phyloP scores from a whole-genome alignment of 176 grass and related monocot species.

The Rhipidocladum racemiflorum region DNA sequence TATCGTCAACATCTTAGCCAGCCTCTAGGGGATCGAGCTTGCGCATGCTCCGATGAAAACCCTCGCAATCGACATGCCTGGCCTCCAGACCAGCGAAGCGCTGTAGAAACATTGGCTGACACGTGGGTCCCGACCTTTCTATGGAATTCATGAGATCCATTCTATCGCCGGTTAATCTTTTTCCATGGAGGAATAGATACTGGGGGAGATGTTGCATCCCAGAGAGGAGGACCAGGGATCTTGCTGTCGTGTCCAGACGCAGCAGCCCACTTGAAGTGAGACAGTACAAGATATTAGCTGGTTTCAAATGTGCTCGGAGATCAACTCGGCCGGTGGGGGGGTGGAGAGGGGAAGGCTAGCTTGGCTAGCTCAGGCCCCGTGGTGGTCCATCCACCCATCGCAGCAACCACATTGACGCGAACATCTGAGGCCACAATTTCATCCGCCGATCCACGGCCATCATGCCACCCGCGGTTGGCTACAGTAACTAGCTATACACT shows the following conservation, averaged over 20 bases:
- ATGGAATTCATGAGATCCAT: neutral
- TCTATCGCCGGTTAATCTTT: neutral
- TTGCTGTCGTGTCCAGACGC: conserved; percentile 39
- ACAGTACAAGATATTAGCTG: conserved; percentile 38
- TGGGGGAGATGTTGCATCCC: neutral
- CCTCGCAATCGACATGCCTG: neutral
- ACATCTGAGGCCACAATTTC: conserved; percentile 41
- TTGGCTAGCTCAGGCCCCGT: neutral
- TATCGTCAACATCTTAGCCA: neutral
- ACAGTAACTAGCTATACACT: neutral
- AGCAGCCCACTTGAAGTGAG: conserved; percentile 57
- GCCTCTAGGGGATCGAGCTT: neutral
- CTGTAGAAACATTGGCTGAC: too few species aligned
- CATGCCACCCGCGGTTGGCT: neutral
- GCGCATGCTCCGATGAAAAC: too few species aligned
- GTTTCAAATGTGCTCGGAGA: conserved; percentile 9
- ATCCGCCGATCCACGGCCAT: too few species aligned
- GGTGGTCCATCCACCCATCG: conserved; percentile 15
- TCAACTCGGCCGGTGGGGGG: neutral
- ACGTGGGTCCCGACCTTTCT: neutral
- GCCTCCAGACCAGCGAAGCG: too few species aligned
- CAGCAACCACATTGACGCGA: conserved; percentile 58
- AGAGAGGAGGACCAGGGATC: conserved; percentile 32
- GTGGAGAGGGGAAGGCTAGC: neutral
- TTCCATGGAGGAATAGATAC: neutral